Conservation (phyloP, 257 asterid genomes). For the Oldenlandia corymbosa region DNA sequence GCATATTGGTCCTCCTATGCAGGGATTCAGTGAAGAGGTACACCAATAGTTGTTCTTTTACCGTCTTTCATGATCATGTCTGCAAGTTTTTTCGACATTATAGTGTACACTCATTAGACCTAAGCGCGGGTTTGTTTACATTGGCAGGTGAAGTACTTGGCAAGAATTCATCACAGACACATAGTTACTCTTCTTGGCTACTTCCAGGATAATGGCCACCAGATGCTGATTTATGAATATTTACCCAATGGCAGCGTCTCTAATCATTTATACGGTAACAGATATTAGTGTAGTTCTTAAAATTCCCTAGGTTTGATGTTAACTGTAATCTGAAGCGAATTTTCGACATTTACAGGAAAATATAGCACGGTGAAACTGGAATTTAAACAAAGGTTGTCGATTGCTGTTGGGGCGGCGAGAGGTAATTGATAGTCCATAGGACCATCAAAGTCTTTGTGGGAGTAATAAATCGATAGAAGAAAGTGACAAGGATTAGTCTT, state of each 20-base stretch:
- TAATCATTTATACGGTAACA: conserved; percentile 61
- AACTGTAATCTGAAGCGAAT: conserved; percentile 7
- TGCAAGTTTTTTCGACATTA: too few species aligned
- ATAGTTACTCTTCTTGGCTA: conserved; percentile 60
- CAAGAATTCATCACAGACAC: conserved; percentile 50
- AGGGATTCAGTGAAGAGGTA: conserved; percentile 51
- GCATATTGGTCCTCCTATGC: conserved; percentile 37
- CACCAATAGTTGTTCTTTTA: background rate
- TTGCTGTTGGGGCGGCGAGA: conserved; percentile 73
- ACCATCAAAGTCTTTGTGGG: background rate
- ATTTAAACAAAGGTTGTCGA: conserved; percentile 65
- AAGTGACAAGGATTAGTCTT: too few species aligned
- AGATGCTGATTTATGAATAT: conserved; percentile 63
- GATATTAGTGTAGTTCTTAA: background rate
- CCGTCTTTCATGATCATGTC: background rate
- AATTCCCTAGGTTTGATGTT: background rate
- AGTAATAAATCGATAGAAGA: background rate
- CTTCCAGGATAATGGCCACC: conserved; percentile 59
- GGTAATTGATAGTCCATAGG: conserved; percentile 27
- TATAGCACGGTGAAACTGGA: conserved; percentile 49
- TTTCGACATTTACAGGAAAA: conserved; percentile 28
- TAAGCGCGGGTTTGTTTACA: conserved; percentile 15
- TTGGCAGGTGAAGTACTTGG: conserved; percentile 49
- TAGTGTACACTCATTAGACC: background rate
- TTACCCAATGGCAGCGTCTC: conserved; percentile 61